Evolutionary conservation across 2,329 filamentous ascomycete species (phyloP), one percentile per base, ranked within the genome.

Genomic region (Penicillium sp.): DNA sequence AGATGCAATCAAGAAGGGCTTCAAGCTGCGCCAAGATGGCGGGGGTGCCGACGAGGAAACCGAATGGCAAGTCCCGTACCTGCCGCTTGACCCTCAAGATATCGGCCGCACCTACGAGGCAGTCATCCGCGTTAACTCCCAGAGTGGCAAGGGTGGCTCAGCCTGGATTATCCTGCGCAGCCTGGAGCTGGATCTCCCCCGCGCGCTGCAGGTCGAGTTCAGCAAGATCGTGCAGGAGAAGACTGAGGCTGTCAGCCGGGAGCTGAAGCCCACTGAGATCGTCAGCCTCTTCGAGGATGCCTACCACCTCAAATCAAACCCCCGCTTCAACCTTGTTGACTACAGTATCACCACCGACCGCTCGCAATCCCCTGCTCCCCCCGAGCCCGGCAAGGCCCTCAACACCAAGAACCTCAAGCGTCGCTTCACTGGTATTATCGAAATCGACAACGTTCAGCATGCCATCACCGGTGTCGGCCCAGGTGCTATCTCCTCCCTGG

Each of bases 91-190:
- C 69, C 93, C 93, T 5, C 83, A 89, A 69, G 93, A 97, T 69
- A 96, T 97, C 61, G 93, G 93, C 48, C 87, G 93, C 55, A 97
- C 88, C n/a, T 97, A 97, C 83, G 92, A 97, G 77, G 93, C 93
- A 56, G 89, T 97, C 70, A 97, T 97, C 71, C 89, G 93, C 57
- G 93, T 97, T 83, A 99, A 97, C 80, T 96, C 90, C 17, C 93
- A 97, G 74, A 90, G 86, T 66, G 93, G 93, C 62, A 97, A 99
- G 79, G 93, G 93, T 59, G 94, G 94, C 66, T 88, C 90, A 57
- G 92, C 93, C 48, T 97, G 90, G 90, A 89, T 97, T 70, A 92
- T 97, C 71, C 87, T 92, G 71, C 88, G 89, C 65, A 88, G 91
- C 68, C 85, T 97, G 59, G 85, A 94, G 69, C 88, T 97, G 67